phyloP scores from a whole-genome alignment of 2,329 filamentous ascomycete species.

The Neoarthrinium moseri region DNA sequence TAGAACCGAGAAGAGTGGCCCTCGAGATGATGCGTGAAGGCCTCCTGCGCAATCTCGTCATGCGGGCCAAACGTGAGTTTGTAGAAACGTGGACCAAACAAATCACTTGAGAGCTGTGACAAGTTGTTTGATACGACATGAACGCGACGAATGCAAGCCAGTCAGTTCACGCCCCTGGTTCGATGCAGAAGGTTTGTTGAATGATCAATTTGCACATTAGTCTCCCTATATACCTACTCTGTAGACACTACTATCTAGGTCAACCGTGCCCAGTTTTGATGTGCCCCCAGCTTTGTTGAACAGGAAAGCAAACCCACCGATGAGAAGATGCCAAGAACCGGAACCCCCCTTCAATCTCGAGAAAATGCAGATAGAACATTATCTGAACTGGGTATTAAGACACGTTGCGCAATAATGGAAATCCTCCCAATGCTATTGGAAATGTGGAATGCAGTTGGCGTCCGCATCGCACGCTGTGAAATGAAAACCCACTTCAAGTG shows the following conservation, averaged over 20 bases:
- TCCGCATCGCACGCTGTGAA: not conserved
- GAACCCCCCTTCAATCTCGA: not conserved
- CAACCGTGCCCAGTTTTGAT: not conserved
- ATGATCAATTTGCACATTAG: not conserved
- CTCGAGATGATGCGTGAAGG: no score
- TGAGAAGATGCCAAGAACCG: not conserved
- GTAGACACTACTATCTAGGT: not conserved
- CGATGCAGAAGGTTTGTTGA: no score
- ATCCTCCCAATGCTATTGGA: not conserved
- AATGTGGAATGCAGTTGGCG: not conserved
- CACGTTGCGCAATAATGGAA: not conserved
- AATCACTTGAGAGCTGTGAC: no score
- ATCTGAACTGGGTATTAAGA: conserved; percentile 6
- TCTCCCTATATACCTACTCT: not conserved
- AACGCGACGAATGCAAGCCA: no score
- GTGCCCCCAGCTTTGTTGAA: not conserved
- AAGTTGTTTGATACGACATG: no score
- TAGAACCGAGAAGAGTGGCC: no score
- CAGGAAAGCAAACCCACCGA: no score
- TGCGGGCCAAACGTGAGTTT: no score
- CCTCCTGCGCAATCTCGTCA: no score
- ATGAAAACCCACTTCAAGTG: conserved; percentile 1
- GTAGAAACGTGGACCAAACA: no score
- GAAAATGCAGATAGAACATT: not conserved
- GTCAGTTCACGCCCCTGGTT: no score